Base-by-base conservation (phyloP, 2,329 filamentous ascomycete species). In the Pseudopithomyces chartarum region DNA sequence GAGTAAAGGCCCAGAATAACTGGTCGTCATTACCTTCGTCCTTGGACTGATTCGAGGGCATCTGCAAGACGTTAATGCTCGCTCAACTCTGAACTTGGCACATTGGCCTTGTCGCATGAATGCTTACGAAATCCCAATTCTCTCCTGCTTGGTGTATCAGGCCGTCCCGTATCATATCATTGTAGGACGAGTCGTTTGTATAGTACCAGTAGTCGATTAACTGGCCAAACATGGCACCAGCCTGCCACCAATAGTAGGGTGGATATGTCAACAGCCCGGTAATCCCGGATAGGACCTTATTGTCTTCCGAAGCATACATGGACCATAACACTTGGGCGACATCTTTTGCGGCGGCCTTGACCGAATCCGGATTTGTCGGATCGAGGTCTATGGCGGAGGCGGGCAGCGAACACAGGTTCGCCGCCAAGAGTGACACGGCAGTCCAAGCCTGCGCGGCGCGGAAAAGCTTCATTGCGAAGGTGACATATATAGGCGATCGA, bases 201-300 rank as follows among this genome's bases (percentile, higher is more conserved):
- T 90, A 90, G 70, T 87, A 90, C 90, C 90, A 95, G 72, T 94
- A 95, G 67, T 94, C 90, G 52, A 95, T 82, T 61, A 94, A 78
- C 3, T 88, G 80, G 56, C 82, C 83, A 68, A 84, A 85, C 79
- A 92, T 85, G 52, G 89, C 89, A 50, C 90, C 90, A n/a, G 82
- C 88, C 76, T 90, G 89, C 90, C 87, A 92, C 81, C 81, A 84
- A 70, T 82, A 83, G 63, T 82, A 82, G 19, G 83, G 83, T 63
- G n/a, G 82, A 80, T 32, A 85, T 59, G 57, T 82, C 26, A 68
- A 47, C 10, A 68, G 50, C 2, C 63, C 65, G 12, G 62, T 59
- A 23, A 66, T 62, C 1, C 65, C 65, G 38, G 57, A 61, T 1
- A 58, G 7, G 26, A 64, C 48, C 56, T 82, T 76, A 33, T 81